Base-by-base conservation (phyloP, 805 yeast genomes). In the Candida sanyiensis region DNA sequence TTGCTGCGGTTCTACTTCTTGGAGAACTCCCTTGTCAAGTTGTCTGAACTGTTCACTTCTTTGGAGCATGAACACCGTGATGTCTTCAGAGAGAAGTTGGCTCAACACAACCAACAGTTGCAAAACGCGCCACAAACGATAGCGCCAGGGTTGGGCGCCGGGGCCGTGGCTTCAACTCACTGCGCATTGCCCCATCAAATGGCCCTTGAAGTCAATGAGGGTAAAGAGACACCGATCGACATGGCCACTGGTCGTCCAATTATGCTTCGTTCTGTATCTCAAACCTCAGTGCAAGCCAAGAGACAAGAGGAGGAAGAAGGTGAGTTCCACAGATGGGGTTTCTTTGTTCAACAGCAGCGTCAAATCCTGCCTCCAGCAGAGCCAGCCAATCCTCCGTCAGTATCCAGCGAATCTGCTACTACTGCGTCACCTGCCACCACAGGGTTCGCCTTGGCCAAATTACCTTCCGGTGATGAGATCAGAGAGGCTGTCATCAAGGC, bases 221-320 rank as follows among this genome's bases (percentile, higher is more conserved):
- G 78, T 21, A 58, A 58, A 30, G 63, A 61, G 37, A 66, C 70
- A 7, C 76, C 84, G 1, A 69, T 82, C 35, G 90, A 83, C 62
- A 69, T 75, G 42, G 63, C 70, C 20, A 83, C 90, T 0, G 93
- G 93, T 33, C 66, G 78, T 47, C 86, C 89, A 2, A 78, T 83
- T 16, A 62, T 81, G 45, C 71, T 78, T 60, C 69, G 81, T 48
- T 75, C 80, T 5, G 63, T 74, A 5, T 78, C 86, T 0, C 82
- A 75, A 46, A 79, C 84, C 0, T 72, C 83, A 3, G 54, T 62
- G 10, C 77, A 83, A 52, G 86, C 88, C 12, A 80, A 76, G 57
- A 75, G 73, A 46, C 86, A 83, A 58, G 96, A 87, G 56, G 80
- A 79, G 44, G 97, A 88, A 57, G 97, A 88, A 65, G 97, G 96